phyloP scores from a whole-genome alignment of 345 rosid species.

The Conringia planisiliqua region DNA sequence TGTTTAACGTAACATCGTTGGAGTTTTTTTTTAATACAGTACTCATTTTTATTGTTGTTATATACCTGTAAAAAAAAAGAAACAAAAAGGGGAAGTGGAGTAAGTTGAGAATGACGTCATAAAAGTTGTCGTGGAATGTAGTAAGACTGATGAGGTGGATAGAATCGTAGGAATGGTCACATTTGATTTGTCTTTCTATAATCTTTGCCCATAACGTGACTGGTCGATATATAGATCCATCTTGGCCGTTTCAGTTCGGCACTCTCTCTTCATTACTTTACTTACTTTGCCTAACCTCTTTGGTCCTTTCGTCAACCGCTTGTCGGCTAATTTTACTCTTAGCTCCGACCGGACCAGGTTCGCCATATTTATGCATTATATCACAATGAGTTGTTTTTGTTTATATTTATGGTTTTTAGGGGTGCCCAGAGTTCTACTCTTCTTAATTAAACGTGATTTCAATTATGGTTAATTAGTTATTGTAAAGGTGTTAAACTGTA shows the following conservation, averaged over 20 bases:
- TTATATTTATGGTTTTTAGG: no score
- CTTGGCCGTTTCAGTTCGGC: not conserved
- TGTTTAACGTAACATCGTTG: not conserved
- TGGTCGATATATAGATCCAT: not conserved
- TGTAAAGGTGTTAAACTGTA: no score
- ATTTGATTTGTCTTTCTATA: slow-evolving; percentile 9
- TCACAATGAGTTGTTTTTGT: not conserved
- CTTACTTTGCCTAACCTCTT: slow-evolving; percentile 7
- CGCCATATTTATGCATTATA: not conserved
- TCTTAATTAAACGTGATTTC: no score
- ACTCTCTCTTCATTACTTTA: not conserved
- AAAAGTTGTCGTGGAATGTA: not conserved
- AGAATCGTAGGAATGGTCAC: slow-evolving; percentile 21
- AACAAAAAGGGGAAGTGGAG: not conserved
- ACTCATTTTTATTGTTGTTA: not conserved
- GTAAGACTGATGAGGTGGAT: slow-evolving; percentile 17
- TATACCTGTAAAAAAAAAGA: not conserved
- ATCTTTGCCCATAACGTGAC: slow-evolving; percentile 17
- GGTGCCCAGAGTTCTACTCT: not conserved
- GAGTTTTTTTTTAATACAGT: not conserved
- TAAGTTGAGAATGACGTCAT: slow-evolving; percentile 1
- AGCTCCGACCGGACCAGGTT: not conserved
- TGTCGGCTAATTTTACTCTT: not conserved
- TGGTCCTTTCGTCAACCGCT: slow-evolving; percentile 1
- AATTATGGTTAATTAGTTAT: no score